A percentile compares a stretch with the other conserved stretches of the same genome.
These are phyloP conservation scores for Cladosporium velox DNA, from an alignment of 2,329 filamentous ascomycete species.

Conservation along the genomic window DNA sequence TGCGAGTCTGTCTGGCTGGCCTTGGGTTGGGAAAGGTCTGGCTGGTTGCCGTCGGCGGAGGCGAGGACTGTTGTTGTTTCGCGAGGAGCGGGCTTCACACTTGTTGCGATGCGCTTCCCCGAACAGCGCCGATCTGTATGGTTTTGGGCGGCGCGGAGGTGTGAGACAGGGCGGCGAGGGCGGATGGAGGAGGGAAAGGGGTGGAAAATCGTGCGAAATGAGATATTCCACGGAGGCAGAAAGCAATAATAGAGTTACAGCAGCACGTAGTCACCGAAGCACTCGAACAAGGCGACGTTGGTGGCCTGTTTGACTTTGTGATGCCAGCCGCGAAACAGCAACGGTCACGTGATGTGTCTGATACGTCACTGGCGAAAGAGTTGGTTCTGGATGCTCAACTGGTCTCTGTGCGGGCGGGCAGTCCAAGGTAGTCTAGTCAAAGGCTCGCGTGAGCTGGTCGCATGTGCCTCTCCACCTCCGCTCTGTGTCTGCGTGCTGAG, in stretches of 20 bases:
- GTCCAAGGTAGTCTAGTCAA: background rate
- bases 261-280: background rate
- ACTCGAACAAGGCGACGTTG: background rate
- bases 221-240: background rate
- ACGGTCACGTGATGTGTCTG: background rate
- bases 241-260: background rate
- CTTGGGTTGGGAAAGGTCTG: background rate
- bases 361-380: background rate
- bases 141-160: conserved; percentile 12
- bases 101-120: conserved; percentile 15
- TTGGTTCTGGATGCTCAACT: background rate
- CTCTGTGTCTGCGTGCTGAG: background rate
- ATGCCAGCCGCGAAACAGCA: background rate
- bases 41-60: background rate
- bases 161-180: conserved; percentile 17
- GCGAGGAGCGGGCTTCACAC: conserved; percentile 13
- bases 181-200: conserved; percentile 8
- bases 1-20: background rate
- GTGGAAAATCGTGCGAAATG: background rate
- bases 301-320: background rate
- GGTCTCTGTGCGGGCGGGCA: no score
- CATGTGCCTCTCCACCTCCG: background rate
- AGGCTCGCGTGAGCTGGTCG: background rate
- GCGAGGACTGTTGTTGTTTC: conserved; percentile 1
- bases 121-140: conserved; percentile 17